Conservation (phyloP, 306 rosid genomes). For the Medicago lupulina region DNA sequence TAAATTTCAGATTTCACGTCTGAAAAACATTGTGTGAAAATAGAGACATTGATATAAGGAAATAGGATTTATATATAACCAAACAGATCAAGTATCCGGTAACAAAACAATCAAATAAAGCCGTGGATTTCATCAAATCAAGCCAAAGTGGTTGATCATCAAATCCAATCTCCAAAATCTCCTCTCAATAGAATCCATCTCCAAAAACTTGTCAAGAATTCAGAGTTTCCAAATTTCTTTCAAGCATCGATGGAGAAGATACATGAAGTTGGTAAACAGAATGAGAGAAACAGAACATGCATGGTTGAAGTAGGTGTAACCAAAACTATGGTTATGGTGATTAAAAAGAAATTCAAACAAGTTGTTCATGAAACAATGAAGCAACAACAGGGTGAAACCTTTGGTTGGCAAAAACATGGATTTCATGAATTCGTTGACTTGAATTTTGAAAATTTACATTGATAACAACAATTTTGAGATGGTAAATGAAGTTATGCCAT, state of each 20-base stretch:
- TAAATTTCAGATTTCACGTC: no score
- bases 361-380: slow-evolving; percentile 25
- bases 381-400: slow-evolving; percentile 36
- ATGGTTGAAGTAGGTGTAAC: slow-evolving; percentile 68
- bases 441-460: slow-evolving; percentile 53
- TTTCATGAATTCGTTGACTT: slow-evolving; percentile 60
- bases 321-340: slow-evolving; percentile 48
- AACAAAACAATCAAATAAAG: slow-evolving; percentile 66
- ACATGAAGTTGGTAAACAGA: slow-evolving; percentile 48
- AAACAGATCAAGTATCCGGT: no score
- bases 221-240: slow-evolving; percentile 20
- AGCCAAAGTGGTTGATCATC: slow-evolving; percentile 48
- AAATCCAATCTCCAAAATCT: slow-evolving; percentile 45
- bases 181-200: slow-evolving; percentile 48
- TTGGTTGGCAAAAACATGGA: slow-evolving; percentile 49
- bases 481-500: slow-evolving; percentile 54
- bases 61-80: no score
- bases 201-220: slow-evolving; percentile 53
- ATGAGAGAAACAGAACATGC: slow-evolving; percentile 50
- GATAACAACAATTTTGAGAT: slow-evolving; percentile 34
- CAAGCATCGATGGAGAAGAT: slow-evolving; percentile 51
- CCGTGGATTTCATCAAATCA: slow-evolving; percentile 63
- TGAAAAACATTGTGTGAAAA: no score
- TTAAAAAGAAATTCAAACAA: slow-evolving; percentile 49
- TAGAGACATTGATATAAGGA: no score